phyloP scores from a whole-genome alignment of 495 filamentous ascomycete genomes.

The Bacidia rubella region DNA sequence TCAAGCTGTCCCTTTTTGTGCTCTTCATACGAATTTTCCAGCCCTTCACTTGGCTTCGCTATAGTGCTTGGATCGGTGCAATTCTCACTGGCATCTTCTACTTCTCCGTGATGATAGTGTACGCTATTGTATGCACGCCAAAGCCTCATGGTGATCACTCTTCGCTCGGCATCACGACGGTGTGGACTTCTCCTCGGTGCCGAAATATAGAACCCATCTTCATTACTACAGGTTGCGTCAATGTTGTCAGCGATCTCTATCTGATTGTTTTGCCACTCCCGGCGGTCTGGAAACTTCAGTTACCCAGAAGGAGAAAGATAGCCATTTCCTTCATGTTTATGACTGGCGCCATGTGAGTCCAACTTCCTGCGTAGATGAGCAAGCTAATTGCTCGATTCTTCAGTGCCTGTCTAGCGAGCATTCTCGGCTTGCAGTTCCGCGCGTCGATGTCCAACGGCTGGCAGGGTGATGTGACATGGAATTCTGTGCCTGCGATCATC shows the following conservation, averaged over 20 bases:
- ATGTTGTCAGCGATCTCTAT: conserved; percentile 17
- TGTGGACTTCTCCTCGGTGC: not conserved
- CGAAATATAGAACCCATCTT: not conserved
- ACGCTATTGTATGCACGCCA: conserved; percentile 4
- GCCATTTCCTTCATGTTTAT: not conserved
- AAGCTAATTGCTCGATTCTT: too few relatives aligned
- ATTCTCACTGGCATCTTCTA: conserved; percentile 1
- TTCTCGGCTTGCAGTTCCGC: not conserved
- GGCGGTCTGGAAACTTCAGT: conserved; percentile 8
- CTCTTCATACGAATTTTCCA: conserved; percentile 6
- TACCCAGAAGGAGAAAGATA: not conserved
- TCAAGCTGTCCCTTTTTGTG: conserved; percentile 5
- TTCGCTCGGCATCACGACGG: not conserved
- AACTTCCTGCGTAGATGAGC: too few relatives aligned
- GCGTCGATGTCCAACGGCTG: not conserved
- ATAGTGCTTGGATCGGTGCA: not conserved
- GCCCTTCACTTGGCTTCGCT: conserved; percentile 4
- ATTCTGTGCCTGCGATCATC: not conserved
- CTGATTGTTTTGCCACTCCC: conserved; percentile 17
- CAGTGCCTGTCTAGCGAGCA: not conserved
- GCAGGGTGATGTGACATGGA: not conserved
- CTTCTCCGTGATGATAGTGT: not conserved
- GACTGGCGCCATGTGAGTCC: not conserved
- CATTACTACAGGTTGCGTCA: conserved; percentile 7
- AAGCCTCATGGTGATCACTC: not conserved